A percentile compares a stretch with the other conserved stretches of the same genome.
phyloP scores from a whole-genome alignment of 2,329 filamentous ascomycete species.

The Amylocarpus encephaloides region DNA sequence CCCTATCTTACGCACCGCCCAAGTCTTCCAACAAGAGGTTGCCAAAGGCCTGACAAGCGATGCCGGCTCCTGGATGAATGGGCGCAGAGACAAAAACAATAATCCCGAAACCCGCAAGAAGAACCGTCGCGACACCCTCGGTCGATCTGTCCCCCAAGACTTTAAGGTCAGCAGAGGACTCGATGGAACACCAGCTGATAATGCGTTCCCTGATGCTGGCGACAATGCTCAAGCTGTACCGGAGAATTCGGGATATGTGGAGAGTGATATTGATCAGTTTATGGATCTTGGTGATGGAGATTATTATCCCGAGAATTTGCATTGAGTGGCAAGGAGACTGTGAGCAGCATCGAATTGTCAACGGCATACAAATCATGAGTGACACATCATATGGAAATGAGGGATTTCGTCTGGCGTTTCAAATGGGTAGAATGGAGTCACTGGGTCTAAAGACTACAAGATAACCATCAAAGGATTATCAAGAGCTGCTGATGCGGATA shows the following conservation, averaged over 20 bases:
- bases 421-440: no score
- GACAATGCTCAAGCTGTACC: background rate
- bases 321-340: background rate
- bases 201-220: constrained; percentile 25
- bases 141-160: constrained; percentile 29
- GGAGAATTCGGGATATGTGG: constrained; percentile 4
- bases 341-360: no score
- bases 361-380: no score
- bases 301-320: no score
- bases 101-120: constrained; percentile 26
- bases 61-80: constrained; percentile 40
- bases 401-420: no score
- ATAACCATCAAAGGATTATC: no score
- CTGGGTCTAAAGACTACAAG: no score
- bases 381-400: no score
- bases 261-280: constrained; percentile 13
- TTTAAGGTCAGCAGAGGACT: constrained; percentile 32
- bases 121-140: constrained; percentile 31
- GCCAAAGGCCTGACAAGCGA: constrained; percentile 35
- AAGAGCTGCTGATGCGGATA: no score
- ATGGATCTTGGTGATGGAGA: constrained; percentile 13
- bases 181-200: constrained; percentile 26
- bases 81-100: constrained; percentile 35
- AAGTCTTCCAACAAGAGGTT: constrained; percentile 31
- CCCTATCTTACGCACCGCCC: constrained; percentile 30